Base-by-base conservation (phyloP, 169 alveolate genomes). In the Neospora caninum region DNA sequence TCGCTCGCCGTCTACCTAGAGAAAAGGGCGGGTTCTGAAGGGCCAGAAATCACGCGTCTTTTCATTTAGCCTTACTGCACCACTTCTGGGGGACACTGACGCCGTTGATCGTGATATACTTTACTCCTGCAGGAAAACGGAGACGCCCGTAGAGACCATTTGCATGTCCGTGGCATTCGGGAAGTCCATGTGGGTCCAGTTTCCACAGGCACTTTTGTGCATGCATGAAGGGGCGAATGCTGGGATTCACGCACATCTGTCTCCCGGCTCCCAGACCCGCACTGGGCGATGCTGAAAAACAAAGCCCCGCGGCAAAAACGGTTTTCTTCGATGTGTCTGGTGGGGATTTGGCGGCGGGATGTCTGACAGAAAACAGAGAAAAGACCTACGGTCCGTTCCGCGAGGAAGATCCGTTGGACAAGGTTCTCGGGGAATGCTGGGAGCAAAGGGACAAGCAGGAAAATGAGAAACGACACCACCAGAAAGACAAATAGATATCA, bases 51-150 rank as follows among this genome's bases (percentile, higher is more conserved):
- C 58, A 13, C 22, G 4, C 13, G 13, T 13, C 58, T 13, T 49
- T 4, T 13, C 4, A 4, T 25, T 1, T 13, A 1, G 16, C 10
- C 84, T 73, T 73, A 73, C 84, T 73, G 84, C 84, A 73, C 84
- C 84, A 73, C 84, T 73, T 73, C 20, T 36, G 84, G n/a, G 45
- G 84, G n/a, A 73, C 43, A n/a, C 84, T 31, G 42, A 73, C 84
- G 25, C 84, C 84, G 84, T 73, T 73, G 42, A 73, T 36, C 43
- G n/a, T 36, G 45, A 36, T 73, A 20, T 34, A 73, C 84, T 73
- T 31, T 10, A 36, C 42, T 4, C 43, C 84, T 73, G 84, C 10
- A 29, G 20, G 20, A 27, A 64, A 27, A 6, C 73, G 7, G 31
- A 29, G 7, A 22, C 4, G 73, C 4, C 73, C 4, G 34, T 6